phyloP scores from a whole-genome alignment of 306 rosid genomes.

The Dryas octopetala region DNA sequence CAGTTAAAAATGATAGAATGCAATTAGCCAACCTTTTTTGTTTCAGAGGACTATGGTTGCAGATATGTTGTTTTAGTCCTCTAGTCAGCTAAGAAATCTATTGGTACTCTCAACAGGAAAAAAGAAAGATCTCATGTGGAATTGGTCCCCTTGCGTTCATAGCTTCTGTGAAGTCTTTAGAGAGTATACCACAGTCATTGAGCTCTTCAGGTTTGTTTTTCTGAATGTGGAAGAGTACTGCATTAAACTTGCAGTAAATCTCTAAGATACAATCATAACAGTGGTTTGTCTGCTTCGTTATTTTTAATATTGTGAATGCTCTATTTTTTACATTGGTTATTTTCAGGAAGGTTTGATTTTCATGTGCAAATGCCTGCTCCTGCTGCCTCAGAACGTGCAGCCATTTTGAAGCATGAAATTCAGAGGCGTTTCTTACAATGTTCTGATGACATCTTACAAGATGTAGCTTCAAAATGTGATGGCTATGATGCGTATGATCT shows the following conservation, averaged over 20 bases:
- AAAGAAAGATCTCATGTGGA: conserved; percentile 68
- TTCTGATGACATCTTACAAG: conserved; percentile 64
- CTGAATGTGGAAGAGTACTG: conserved; percentile 8
- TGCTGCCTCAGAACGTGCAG: conserved; percentile 80
- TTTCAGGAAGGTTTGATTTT: conserved; percentile 84
- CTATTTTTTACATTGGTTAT: conserved; percentile 23
- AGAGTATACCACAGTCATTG: conserved; percentile 72
- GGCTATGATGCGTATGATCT: conserved; percentile 98
- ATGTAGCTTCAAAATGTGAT: conserved; percentile 84
- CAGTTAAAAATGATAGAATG: background rate
- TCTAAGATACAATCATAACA: background rate
- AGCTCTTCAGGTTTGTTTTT: conserved; percentile 83
- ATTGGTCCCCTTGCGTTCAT: conserved; percentile 80
- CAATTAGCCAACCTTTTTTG: background rate
- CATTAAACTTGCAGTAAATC: background rate
- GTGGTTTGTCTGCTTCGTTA: conserved; percentile 5
- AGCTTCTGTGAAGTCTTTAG: conserved; percentile 67
- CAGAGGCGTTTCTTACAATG: conserved; percentile 72
- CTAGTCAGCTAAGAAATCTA: conserved; percentile 17
- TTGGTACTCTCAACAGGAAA: conserved; percentile 49
- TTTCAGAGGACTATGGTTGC: background rate
- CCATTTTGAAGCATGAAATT: conserved; percentile 84
- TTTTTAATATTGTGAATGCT: conserved; percentile 20
- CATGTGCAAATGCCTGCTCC: conserved; percentile 89
- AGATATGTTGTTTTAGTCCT: background rate